A percentile compares a stretch with the other conserved stretches of the same genome.
These are phyloP conservation scores for Mucor sp. DNA, from an alignment of 371 early-diverging fungal species.

Conservation along the genomic window DNA sequence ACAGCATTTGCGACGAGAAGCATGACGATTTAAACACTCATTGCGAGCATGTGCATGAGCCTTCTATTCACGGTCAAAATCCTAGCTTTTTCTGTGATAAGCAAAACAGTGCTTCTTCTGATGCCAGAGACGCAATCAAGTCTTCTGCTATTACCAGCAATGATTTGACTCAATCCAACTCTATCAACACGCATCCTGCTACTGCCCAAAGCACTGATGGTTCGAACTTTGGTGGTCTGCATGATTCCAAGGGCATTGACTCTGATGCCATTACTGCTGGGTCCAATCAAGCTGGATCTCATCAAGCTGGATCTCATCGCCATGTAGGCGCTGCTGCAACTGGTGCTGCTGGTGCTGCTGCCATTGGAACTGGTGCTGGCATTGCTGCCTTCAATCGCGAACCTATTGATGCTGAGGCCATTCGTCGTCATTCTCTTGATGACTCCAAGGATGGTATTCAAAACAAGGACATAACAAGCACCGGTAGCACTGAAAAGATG, in stretches of 20 bases:
- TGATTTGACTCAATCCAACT: neutral
- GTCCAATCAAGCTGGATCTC: no score
- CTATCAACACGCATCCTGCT: neutral
- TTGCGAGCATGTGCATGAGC: neutral
- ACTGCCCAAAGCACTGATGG: neutral
- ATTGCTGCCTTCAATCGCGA: neutral
- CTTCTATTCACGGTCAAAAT: conserved; percentile 23
- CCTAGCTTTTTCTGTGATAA: conserved; percentile 5
- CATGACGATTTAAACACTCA: neutral
- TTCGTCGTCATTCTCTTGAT: neutral
- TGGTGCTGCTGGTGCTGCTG: neutral
- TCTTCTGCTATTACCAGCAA: neutral
- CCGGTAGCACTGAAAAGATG: neutral
- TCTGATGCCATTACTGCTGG: neutral
- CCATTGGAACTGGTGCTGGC: conserved; percentile 1
- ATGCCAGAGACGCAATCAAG: neutral
- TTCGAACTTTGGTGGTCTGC: neutral
- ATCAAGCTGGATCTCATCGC: neutral
- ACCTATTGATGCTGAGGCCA: neutral
- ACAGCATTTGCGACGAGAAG: neutral
- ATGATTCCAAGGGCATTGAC: conserved; percentile 8
- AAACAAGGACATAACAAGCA: neutral
- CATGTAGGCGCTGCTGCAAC: neutral
- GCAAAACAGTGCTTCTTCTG: neutral
- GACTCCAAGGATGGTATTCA: neutral